phyloP scores from a whole-genome alignment of 192 early-diverging fungal species.

The Pecoramyces ruminantium region DNA sequence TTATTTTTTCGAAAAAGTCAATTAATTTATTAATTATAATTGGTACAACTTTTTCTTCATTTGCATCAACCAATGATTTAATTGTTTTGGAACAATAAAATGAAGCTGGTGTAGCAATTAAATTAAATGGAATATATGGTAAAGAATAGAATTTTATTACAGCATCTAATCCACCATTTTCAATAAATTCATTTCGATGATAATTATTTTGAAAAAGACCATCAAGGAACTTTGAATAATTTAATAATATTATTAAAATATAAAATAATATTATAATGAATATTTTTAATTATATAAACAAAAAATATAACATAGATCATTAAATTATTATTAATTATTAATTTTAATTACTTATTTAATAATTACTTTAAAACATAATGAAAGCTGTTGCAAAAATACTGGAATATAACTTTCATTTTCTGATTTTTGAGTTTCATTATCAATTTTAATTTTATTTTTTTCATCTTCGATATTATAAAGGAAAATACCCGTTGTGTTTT shows the following conservation, averaged over 20 bases:
- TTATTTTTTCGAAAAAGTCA: constrained; percentile 11
- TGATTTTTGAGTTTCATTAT: background rate
- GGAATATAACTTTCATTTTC: background rate
- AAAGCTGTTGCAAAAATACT: background rate
- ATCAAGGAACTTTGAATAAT: constrained; percentile 47
- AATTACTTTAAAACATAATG: background rate
- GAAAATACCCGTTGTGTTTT: constrained; percentile 19
- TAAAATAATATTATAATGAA: background rate
- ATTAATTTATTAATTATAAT: constrained; percentile 18
- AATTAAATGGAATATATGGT: constrained; percentile 54
- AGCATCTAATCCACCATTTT: constrained; percentile 37
- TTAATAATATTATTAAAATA: too few relatives aligned
- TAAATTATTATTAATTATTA: too few relatives aligned
- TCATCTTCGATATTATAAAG: constrained; percentile 32
- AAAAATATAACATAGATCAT: constrained; percentile 14
- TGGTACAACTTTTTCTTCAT: constrained; percentile 28
- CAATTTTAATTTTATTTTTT: constrained; percentile 7
- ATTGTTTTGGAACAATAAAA: constrained; percentile 55
- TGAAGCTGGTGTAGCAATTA: constrained; percentile 39
- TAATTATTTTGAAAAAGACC: constrained; percentile 64
- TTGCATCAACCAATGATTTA: constrained; percentile 47
- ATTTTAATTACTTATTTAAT: too few relatives aligned
- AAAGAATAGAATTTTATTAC: constrained; percentile 45
- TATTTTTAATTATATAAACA: background rate
- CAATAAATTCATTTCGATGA: constrained; percentile 59